A percentile compares a stretch with the other conserved stretches of the same genome.
Evolutionary conservation across 805 yeast species (phyloP).

Genomic region (Sugiyamaella floridensis): DNA sequence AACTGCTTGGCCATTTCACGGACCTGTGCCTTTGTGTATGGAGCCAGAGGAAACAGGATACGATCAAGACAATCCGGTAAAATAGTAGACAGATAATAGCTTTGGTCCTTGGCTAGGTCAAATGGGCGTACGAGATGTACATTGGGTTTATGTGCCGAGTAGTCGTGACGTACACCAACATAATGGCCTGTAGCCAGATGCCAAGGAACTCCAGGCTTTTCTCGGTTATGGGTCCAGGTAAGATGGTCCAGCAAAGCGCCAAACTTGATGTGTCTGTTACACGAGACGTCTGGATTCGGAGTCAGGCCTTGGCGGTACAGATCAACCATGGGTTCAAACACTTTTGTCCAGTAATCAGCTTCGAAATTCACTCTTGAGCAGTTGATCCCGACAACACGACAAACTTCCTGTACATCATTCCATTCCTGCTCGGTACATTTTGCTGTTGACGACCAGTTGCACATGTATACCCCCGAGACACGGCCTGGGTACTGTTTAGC

Average conservation of each 20-base stretch:
- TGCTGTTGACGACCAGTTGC: conserved; percentile 64
- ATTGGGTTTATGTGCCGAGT: conserved; percentile 16
- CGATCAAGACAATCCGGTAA: conserved; percentile 38
- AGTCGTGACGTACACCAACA: conserved; percentile 28
- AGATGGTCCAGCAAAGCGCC: conserved; percentile 59
- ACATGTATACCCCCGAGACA: conserved; percentile 84
- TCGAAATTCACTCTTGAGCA: conserved; percentile 79
- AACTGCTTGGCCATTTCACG: conserved; percentile 55
- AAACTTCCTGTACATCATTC: conserved; percentile 69
- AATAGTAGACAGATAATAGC: conserved; percentile 78
- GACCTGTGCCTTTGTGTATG: conserved; percentile 65
- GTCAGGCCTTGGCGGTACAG: conserved; percentile 67
- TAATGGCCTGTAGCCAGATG: conserved; percentile 78
- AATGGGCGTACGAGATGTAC: conserved; percentile 52
- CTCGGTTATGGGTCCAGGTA: conserved; percentile 23
- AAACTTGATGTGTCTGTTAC: conserved; percentile 81
- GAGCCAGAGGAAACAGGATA: conserved; percentile 76
- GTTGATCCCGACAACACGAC: conserved; percentile 54
- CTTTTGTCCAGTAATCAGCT: conserved; percentile 85
- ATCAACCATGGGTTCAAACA: conserved; percentile 85
- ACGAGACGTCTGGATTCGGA: conserved; percentile 91
- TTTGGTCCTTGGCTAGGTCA: conserved; percentile 71
- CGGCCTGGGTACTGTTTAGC: conserved; percentile 41
- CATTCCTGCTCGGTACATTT: conserved; percentile 82
- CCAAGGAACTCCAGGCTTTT: conserved; percentile 37